Conservation (phyloP, 1,284 basidiomycete species). For the Cystobasidium sp. region DNA sequence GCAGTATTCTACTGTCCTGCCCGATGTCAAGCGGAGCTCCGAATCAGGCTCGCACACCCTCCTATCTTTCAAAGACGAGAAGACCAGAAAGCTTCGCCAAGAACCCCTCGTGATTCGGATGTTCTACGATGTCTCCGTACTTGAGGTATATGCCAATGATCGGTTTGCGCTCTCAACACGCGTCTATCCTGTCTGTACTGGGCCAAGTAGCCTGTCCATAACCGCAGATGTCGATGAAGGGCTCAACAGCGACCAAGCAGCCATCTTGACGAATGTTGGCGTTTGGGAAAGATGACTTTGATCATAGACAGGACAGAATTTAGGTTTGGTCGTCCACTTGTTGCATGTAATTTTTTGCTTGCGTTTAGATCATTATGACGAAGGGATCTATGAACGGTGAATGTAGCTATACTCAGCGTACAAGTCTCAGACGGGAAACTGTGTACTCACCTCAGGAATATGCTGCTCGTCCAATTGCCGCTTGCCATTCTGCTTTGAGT, state of each 20-base stretch:
- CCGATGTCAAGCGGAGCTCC: background rate
- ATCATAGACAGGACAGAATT: background rate
- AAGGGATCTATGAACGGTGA: no score
- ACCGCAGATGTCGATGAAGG: background rate
- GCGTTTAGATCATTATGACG: no score
- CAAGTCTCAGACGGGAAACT: no score
- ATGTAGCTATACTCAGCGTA: no score
- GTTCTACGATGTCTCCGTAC: conserved; percentile 11
- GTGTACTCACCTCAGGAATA: no score
- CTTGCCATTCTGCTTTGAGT: conserved; percentile 3
- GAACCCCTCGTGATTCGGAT: background rate
- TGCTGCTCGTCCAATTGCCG: background rate
- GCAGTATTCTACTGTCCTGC: conserved; percentile 1
- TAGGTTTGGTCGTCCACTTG: no score
- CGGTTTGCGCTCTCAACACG: conserved; percentile 17
- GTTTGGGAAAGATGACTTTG: background rate
- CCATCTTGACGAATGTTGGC: background rate
- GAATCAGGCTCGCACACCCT: conserved; percentile 21
- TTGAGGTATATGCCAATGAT: conserved; percentile 23
- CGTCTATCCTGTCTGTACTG: conserved; percentile 1
- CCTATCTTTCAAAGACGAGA: background rate
- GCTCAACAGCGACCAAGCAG: background rate
- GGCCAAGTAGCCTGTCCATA: background rate
- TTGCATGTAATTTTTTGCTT: no score
- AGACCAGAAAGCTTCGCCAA: background rate